Evolutionary conservation across 1,139 yeast genomes (phyloP).

Genomic region (Tardiomyces digboiensis): DNA sequence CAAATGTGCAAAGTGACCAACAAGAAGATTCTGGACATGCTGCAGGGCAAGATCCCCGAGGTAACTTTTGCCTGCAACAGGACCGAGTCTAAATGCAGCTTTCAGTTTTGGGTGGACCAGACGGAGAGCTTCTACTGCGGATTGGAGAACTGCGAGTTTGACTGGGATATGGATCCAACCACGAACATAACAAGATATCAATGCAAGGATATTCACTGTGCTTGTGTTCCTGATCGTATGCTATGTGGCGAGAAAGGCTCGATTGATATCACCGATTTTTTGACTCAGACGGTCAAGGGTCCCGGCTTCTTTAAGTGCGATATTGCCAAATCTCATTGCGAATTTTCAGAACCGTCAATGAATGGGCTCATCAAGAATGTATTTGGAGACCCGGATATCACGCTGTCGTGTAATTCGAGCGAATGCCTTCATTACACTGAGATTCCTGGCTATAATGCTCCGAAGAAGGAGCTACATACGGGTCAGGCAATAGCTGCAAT

Average conservation of each 20-base stretch:
- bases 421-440: constrained; percentile 91
- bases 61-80: constrained; percentile 85
- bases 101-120: constrained; percentile 94
- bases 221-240: constrained; percentile 88
- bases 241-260: constrained; percentile 92
- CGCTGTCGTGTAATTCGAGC: constrained; percentile 70
- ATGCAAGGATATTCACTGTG: constrained; percentile 70
- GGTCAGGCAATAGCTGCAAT: constrained; percentile 42
- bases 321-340: constrained; percentile 47
- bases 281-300: constrained; percentile 81
- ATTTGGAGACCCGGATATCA: constrained; percentile 87
- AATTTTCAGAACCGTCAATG: constrained; percentile 93
- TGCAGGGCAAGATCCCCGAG: constrained; percentile 78
- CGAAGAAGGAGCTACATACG: constrained; percentile 45
- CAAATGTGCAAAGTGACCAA: constrained; percentile 95
- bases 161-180: constrained; percentile 18
- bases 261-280: constrained; percentile 87
- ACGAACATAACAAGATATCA: constrained; percentile 64
- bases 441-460: constrained; percentile 79
- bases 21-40: constrained; percentile 67
- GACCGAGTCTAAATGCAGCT: constrained; percentile 51
- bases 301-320: constrained; percentile 92
- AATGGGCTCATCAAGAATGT: constrained; percentile 81
- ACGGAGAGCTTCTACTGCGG: constrained; percentile 87
- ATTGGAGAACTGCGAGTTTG: constrained; percentile 57